Base-by-base conservation (phyloP, 768 basidiomycete species). In the Panellus pusillus region DNA sequence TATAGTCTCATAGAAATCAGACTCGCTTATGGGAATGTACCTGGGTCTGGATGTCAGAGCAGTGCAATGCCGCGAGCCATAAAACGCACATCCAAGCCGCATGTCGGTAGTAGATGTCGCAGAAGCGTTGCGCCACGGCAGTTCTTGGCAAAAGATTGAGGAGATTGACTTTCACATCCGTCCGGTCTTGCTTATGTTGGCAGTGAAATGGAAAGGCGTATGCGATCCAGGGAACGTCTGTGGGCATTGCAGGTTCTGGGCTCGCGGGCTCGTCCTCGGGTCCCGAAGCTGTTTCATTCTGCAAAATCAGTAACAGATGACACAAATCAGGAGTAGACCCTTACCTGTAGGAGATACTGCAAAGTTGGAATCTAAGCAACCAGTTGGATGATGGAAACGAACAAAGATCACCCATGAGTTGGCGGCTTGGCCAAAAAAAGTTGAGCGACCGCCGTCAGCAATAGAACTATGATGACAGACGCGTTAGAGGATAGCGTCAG, bases 61-160 rank as follows among this genome's bases (percentile, higher is more conserved):
- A 13, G 18, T 31, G 50, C 32, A 35, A 7, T 2, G 45, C 32
- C 36, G 31, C 36, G 15, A 15, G 20, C 38, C 49, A 29, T 45
- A 48, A 60, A 50, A 74, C 85, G 58, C 65, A 85, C 86, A 87
- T 84, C 85, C 85, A 88, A 44, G 82, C 84, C 46, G 82, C 84
- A 65, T 87, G 81, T 61, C 77, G 77, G 67, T 76, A 88, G 67
- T 88, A 88, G 32, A 79, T 72, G 39, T 78, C 72, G 48, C 74
- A 72, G 36, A 83, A 69, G 28, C 49, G 39, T 18, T 65, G 65
- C 4, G 79, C 79, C n/a, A 61, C 55, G 13, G 63, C 53, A 20
- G 63, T 59, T 17, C 64, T 67, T 12, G 86, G 86, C 13, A 87
- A 69, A 43, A 73, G 71, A 38, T 66, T 69, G 44, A 80, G 61